Evolutionary conservation across 2,329 filamentous ascomycete species (phyloP), one percentile per base, ranked within the genome.

Genomic region (Curvularia eragrostidis): DNA sequence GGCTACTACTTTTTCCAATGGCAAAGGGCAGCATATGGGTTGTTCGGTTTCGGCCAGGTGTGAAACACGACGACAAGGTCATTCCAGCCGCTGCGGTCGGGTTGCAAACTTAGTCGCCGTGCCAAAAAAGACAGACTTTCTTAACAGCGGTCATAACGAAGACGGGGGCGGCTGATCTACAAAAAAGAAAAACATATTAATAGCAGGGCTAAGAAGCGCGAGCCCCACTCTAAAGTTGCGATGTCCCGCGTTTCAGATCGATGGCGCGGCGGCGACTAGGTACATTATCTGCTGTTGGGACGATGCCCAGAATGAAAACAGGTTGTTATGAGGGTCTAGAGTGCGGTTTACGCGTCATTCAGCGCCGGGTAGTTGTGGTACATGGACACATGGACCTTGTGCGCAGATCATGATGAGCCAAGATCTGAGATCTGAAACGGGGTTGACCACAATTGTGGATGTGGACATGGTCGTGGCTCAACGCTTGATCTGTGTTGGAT

Each of bases 341-440:
- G 48, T 36, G 34, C 30, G 32, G 32, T 10, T 32, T 15, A 19
- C 43, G 51, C 39, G 46, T 58, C 49, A 42, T 34, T 32, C 13
- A 42, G 41, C 19, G 13, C 32, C 42, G 42, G 54, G 54, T 44
- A 41, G 36, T 52, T 52, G 43, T 41, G 54, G n/a, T n/a, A n/a
- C n/a, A 56, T 56, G n/a, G 34, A 50, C 42, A 49, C 51, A 52
- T 26, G 34, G 32, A 5, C 10, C 42, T 51, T 42, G 42, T 43
- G n/a, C n/a, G n/a, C n/a, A 51, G 54, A 56, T 56, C 42, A 34
- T 21, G 13, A 28, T 19, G 19, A 26, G 23, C 36, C 36, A 36
- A 52, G 51, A 52, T 32, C 21, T 28, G 18, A 51, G 28, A 52
- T 56, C 48, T 56, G 54, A 56, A 56, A 56, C 54, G 13, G 30